These are phyloP conservation scores for Starmerella vitae DNA, from an alignment of 805 yeast genomes.

Conservation along the genomic window DNA sequence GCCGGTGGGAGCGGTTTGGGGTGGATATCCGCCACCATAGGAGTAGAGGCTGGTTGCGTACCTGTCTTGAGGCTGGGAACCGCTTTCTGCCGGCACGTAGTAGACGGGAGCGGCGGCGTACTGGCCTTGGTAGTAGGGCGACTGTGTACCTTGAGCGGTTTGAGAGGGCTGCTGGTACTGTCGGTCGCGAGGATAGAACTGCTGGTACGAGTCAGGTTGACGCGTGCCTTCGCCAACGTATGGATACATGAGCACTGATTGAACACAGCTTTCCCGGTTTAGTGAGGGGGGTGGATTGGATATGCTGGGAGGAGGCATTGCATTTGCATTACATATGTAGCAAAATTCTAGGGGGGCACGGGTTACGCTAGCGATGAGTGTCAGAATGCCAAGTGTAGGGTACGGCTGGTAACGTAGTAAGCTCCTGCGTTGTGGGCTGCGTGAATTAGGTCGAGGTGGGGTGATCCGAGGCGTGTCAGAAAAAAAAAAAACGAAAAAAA, in stretches of 20 bases:
- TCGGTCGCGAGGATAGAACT: conserved; percentile 11
- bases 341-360: conserved; percentile 12
- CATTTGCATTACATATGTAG: conserved; percentile 21
- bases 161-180: conserved; percentile 15
- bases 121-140: conserved; percentile 18
- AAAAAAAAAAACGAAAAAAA: too few relatives aligned
- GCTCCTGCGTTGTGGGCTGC: too few relatives aligned
- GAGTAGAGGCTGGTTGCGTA: conserved; percentile 11
- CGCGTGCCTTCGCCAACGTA: conserved; percentile 9
- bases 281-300: background rate
- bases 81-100: background rate
- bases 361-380: conserved; percentile 8
- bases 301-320: conserved; percentile 11
- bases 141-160: conserved; percentile 10
- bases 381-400: background rate
- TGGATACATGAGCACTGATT: conserved; percentile 6
- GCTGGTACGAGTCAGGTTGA: conserved; percentile 8
- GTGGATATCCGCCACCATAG: conserved; percentile 11
- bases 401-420: background rate
- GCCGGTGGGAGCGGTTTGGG: conserved; percentile 9
- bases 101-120: conserved; percentile 3
- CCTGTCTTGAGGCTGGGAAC: conserved; percentile 1
- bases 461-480: too few relatives aligned
- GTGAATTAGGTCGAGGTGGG: too few relatives aligned
- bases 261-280: background rate